Base-by-base conservation (phyloP, 2,329 filamentous ascomycete genomes). In the Dothidotthia symphoricarpi region DNA sequence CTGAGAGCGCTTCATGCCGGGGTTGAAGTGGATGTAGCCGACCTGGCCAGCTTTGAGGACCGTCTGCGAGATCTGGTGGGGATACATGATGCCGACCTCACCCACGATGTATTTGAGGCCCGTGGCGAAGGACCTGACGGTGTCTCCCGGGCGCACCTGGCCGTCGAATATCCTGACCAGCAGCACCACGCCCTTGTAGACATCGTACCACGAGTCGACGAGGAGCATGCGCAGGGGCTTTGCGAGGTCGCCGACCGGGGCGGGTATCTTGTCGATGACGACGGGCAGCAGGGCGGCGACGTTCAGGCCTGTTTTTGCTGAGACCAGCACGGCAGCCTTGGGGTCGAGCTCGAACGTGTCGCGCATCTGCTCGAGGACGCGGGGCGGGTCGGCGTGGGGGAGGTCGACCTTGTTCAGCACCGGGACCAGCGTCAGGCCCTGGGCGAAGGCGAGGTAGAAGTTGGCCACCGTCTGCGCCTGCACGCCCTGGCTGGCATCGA, bases 401-500 rank as follows among this genome's bases (percentile, higher is more conserved):
- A 98, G 78, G 64, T 98, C 93, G 36, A 98, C 85, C 74, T 98
- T 98, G 74, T 98, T 98, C 58, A 98, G 80, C 16, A 98, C 88
- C 0, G 93, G 93, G 3, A 98, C 81, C 45, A 98, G 78, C 15
- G 82, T 77, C 34, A 98, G 72, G 12, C 88, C 88, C 66, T 97
- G 88, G 1, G 91, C 83, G 68, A 98, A 98, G 6, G 93, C 93
- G 16, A 97, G 81, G 64, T 97, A 96, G 70, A 98, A 98, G 68
- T 98, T 98, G 45, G 93, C 93, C 7, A 98, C 93, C 0, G 93
- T 98, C 73, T 98, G 93, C 4, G 93, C 93, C 71, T 98, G 93
- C 2, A 98, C 83, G 30, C 93, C 93, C 69, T 98, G 93, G 53
- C 87, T 95, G 6, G 91, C 93, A 74, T 98, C 93, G 3, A 98